Evolutionary conservation across 208 protist genomes (phyloP), one percentile per base, ranked within the genome.

Genomic region (Wallacemonas sp.): DNA sequence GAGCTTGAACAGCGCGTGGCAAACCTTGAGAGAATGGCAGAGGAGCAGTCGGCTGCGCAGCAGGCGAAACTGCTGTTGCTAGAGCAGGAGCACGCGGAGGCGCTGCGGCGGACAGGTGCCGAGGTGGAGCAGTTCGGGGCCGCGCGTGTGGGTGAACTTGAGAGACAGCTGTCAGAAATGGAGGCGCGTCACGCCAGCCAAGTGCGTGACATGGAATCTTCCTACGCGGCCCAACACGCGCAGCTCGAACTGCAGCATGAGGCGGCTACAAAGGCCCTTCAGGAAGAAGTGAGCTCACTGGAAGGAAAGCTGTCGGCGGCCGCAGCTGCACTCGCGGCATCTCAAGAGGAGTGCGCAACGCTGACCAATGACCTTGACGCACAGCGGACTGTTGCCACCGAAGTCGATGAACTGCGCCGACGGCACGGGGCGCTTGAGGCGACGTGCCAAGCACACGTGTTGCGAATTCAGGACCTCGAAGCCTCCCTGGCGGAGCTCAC

Each of bases 151-250:
- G 50, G 76, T 30, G 59, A 70, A 33, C 55, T 69, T 3, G 57
- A 68, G 19, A 26, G 8, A 4, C 45, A 68, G 50, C 53, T 76
- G 15, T 65, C 53, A 1, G 64, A 83, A 36, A 24, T 73, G 44
- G 58, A 75, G 29, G 75, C 66, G 10, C 34, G 73, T 26, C 63
- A 79, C 1, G 61, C 61, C 2, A 45, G 71, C 52, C 58, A 73
- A 27, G 33, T 42, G n/a, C 36, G 10, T 3, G 54, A 82, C 29
- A 37, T 78, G 9, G 66, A 71, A 69, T 6, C 30, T 27, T 12
- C 9, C 36, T 13, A 48, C 30, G 57, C 36, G n/a, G 46, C 36
- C 26, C 24, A 76, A 19, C 32, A 50, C 12, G 54, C 65, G 0
- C 61, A 52, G 59, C 34, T 54, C 19, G 34, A 58, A 19, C 30